phyloP scores from a whole-genome alignment of 2,329 filamentous ascomycete genomes.

The Talaromyces albobiverticillius region DNA sequence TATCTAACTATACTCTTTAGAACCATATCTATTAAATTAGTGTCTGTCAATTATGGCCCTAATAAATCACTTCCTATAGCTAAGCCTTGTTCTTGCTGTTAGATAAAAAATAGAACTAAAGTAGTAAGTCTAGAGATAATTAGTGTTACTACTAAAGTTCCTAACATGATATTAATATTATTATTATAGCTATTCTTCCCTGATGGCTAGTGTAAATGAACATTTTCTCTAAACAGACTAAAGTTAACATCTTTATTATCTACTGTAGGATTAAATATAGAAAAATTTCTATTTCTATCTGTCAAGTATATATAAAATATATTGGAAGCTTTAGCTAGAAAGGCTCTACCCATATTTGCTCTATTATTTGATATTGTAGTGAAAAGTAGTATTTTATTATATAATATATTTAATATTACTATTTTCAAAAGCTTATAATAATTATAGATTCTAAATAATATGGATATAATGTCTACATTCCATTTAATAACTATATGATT shows the following conservation, averaged over 20 bases:
- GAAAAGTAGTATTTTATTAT: slow-evolving; percentile 14
- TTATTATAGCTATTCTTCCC: neutral
- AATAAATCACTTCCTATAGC: neutral
- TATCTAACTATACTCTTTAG: neutral
- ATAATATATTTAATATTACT: slow-evolving; percentile 3
- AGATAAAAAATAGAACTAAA: neutral
- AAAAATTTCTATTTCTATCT: neutral
- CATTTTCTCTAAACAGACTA: neutral
- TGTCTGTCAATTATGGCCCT: neutral
- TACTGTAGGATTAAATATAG: neutral
- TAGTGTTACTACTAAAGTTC: neutral
- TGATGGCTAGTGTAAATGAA: neutral
- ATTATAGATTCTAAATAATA: slow-evolving; percentile 24
- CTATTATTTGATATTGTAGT: slow-evolving; percentile 17
- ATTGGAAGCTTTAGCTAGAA: neutral
- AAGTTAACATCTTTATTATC: neutral
- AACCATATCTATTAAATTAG: neutral
- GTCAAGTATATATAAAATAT: neutral
- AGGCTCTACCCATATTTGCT: neutral
- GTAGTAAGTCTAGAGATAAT: neutral
- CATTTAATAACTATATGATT: slow-evolving; percentile 18
- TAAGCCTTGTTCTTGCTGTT: neutral
- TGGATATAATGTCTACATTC: slow-evolving; percentile 26
- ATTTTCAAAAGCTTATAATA: slow-evolving; percentile 4
- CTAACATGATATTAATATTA: neutral